Percentiles rank a stretch among this genome's conserved stretches.
phyloP scores from a whole-genome alignment of 2,329 filamentous ascomycete genomes.

The Colletotrichum graminicola region DNA sequence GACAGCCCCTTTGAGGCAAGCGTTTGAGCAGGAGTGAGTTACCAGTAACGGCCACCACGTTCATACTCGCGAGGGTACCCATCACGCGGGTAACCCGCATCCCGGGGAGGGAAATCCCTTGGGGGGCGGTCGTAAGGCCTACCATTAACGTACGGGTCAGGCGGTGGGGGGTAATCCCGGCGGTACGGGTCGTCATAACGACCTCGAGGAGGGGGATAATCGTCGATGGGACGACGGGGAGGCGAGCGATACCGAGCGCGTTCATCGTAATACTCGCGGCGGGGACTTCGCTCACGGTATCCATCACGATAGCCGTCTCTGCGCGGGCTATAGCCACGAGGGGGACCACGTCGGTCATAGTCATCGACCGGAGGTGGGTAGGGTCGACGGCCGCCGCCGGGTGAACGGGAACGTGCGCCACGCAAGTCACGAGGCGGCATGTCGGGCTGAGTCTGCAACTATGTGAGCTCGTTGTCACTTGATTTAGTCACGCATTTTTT shows the following conservation, averaged over 20 bases:
- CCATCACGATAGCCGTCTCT: slow-evolving; percentile 74
- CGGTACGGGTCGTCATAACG: slow-evolving; percentile 84
- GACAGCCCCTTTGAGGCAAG: slow-evolving; percentile 40
- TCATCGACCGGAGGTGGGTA: slow-evolving; percentile 79
- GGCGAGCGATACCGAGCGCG: slow-evolving; percentile 85
- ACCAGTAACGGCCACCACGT: slow-evolving; percentile 64
- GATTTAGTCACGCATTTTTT: slow-evolving; percentile 42
- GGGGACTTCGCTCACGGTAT: slow-evolving; percentile 89
- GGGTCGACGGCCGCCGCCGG: slow-evolving; percentile 70
- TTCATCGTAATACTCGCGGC: slow-evolving; percentile 90
- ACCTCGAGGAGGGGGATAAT: slow-evolving; percentile 76
- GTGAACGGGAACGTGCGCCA: slow-evolving; percentile 82
- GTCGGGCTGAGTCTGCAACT: slow-evolving; percentile 80
- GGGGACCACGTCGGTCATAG: slow-evolving; percentile 85
- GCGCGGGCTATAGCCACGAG: slow-evolving; percentile 86
- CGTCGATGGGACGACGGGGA: slow-evolving; percentile 81
- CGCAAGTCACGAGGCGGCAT: slow-evolving; percentile 75
- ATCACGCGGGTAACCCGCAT: slow-evolving; percentile 61
- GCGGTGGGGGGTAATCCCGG: slow-evolving; percentile 74
- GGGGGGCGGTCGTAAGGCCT: slow-evolving; percentile 67
- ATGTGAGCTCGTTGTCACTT: slow-evolving; percentile 27
- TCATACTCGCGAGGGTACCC: slow-evolving; percentile 63
- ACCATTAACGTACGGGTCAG: slow-evolving; percentile 72
- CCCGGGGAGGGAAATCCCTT: slow-evolving; percentile 63
- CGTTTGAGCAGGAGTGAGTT: slow-evolving; percentile 48